Conservation (phyloP, 257 asterid genomes). For the Ocimum tenuiflorum region DNA sequence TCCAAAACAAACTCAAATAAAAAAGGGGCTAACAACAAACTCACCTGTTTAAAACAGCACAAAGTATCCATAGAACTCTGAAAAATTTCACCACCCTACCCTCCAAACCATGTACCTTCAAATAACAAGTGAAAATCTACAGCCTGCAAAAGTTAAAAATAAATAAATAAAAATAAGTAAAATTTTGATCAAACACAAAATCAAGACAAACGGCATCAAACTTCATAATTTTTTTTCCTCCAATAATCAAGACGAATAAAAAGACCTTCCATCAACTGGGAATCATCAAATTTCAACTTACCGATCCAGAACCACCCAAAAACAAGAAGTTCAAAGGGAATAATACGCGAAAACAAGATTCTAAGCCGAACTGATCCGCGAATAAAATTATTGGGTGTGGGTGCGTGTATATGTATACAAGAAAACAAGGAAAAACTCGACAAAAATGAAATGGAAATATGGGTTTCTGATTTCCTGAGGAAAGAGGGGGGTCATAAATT, state of each 20-base stretch:
- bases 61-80: constrained; percentile 50
- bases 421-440: background rate
- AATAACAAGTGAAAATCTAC: constrained; percentile 15
- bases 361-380: constrained; percentile 15
- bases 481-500: constrained; percentile 16
- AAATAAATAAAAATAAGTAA: background rate
- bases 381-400: constrained; percentile 4
- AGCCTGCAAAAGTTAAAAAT: constrained; percentile 31
- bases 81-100: constrained; percentile 25
- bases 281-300: constrained; percentile 29
- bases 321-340: constrained; percentile 20
- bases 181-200: constrained; percentile 27
- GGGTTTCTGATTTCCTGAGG: constrained; percentile 10
- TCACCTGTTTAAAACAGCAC: constrained; percentile 63
- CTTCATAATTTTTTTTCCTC: constrained; percentile 14
- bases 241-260: constrained; percentile 15
- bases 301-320: constrained; percentile 49
- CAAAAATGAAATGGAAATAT: background rate
- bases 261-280: constrained; percentile 22
- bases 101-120: constrained; percentile 43
- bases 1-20: constrained; percentile 6
- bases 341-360: constrained; percentile 10
- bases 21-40: constrained; percentile 17
- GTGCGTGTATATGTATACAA: background rate
- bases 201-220: constrained; percentile 20